A percentile compares a stretch with the other conserved stretches of the same genome.
Conservation (phyloP, 306 rosid species). For the Psophocarpus tetragonolobus region DNA sequence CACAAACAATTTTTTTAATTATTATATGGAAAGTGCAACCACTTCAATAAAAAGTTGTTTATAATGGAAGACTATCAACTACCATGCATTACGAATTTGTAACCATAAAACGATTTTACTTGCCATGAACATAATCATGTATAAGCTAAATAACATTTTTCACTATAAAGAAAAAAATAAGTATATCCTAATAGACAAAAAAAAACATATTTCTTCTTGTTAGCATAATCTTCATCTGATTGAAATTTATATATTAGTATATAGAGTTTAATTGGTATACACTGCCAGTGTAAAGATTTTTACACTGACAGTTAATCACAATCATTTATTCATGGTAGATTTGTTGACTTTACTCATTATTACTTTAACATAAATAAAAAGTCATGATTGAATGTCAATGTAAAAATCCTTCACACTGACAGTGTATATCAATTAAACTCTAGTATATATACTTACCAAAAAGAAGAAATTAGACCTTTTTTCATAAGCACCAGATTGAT, state of each 20-base stretch:
- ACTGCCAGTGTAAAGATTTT: no score
- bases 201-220: neutral
- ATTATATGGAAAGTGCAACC: neutral
- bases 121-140: neutral
- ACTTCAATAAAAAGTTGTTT: neutral
- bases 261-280: no score
- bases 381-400: no score
- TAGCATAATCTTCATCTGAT: neutral
- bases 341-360: no score
- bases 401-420: no score
- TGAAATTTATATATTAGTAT: neutral
- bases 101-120: neutral
- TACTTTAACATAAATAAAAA: no score
- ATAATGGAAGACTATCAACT: slow-evolving; percentile 2
- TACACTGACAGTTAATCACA: no score
- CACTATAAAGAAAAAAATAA: neutral
- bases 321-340: no score
- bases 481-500: no score
- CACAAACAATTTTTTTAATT: neutral
- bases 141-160: neutral
- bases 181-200: neutral
- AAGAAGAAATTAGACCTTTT: no score
- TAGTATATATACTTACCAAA: no score
- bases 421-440: no score
- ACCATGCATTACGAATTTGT: neutral